Base-by-base conservation (phyloP, 2,329 filamentous ascomycete genomes). In the Lomentospora prolificans region DNA sequence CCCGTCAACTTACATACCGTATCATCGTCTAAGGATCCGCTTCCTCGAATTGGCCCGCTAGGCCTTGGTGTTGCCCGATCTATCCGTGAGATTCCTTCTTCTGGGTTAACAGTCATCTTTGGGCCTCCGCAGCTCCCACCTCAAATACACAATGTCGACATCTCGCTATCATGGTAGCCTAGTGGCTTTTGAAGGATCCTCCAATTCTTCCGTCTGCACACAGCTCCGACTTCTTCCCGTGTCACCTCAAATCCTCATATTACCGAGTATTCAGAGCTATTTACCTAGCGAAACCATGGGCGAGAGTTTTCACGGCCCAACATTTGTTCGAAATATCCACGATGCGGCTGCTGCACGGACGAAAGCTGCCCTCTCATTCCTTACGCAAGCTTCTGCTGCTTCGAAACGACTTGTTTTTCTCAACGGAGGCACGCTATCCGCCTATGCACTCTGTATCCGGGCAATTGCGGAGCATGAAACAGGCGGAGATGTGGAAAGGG, bases 221-320 rank as follows among this genome's bases (percentile, higher is more conserved):
- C 82, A 86, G 61, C 68, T 85, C 39, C 76, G 76, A 50, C 72
- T 85, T 3, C 73, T 86, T 9, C 82, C 82, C 7, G 74, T 72
- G 3, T 85, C 80, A 1, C 67, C 77, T 0, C 77, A 83, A 57
- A 76, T 85, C 36, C 65, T 84, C 24, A 72, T 84, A 33, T 68
- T 86, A 1, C 81, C 82, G 0, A 66, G 68, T 30, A 60, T 82
- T n/a, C 67, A 76, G 57, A 69, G 71, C 31, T 81, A 80, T 58
- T 59, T 78, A 25, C 63, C 67, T 17, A 61, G 61, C 4, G 63
- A 70, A 10, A 58, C 63, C 17, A 53, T 61, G 4, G 61, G 65
- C 19, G 58, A 59, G 10, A 51, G 56, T 1, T 67, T 71, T 53
- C 64, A 72, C 17, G 59, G 66, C 14, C 64, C 66, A 7, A 57